Base-by-base conservation (phyloP, 2,329 filamentous ascomycete species). In the Hymenoscyphus salicellus region DNA sequence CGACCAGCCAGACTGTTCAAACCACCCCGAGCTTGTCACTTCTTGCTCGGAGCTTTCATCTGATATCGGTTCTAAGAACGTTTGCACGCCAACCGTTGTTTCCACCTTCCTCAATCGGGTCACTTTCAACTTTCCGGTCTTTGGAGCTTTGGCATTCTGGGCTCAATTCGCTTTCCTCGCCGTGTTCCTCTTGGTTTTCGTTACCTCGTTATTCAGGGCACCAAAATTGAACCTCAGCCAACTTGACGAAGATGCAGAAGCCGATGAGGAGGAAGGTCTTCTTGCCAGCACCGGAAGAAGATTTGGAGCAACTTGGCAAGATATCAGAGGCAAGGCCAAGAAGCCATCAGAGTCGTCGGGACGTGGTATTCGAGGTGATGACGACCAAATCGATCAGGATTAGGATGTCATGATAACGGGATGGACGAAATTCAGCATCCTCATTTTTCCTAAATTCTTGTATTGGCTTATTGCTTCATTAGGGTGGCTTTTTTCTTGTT, bases 131-230 rank as follows among this genome's bases (percentile, higher is more conserved):
- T 99, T 95, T 84, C 93, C 95, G 5, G 92, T 97, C 75, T 96
- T 99, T 74, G 95, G 95, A 11, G 87, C 89, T 11, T 80, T 98
- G n/a, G 86, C 92, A 70, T 99, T 98, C 77, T 99, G 93, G 93
- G 91, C 93, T 0, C 95, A 99, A 73, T 98, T 97, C 75, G 90
- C 85, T 14, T 98, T 99, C 79, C 79, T 99, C 55, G 89, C 78
- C 38, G 83, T 97, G 23, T 97, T 96, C 77, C 77, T 97, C 10
- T 79, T 97, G 62, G 88, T 96, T 14, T 91, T 97, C 71, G 65
- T 92, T 26, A 90, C 91, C 0, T 87, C 90, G 2, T 79, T 97
- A 0, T 89, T 98, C 82, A 87, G 90, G 52, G 88, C 92, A 1
- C 93, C 94, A 0, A 88, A 84, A 73, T 78, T 97, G 41, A 87